phyloP scores from a whole-genome alignment of 2,329 filamentous ascomycete species.

The Xylariaceae sp. region DNA sequence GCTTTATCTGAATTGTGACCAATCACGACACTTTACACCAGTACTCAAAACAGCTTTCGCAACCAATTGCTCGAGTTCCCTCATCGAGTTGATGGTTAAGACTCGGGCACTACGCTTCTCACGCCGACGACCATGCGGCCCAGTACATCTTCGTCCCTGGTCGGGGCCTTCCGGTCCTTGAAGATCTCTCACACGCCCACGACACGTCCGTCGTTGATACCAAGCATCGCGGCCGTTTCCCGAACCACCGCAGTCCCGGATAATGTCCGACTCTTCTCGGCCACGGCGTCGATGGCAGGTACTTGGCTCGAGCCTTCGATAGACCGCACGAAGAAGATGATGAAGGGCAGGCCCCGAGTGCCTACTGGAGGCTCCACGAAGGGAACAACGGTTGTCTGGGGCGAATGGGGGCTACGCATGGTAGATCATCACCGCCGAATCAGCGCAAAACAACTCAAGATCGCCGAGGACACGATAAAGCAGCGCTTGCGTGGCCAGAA shows the following conservation, averaged over 20 bases:
- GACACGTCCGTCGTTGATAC: conserved; percentile 33
- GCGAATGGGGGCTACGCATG: conserved; percentile 92
- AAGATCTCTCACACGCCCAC: conserved; percentile 38
- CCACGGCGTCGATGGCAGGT: conserved; percentile 52
- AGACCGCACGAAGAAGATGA: conserved; percentile 76
- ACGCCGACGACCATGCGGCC: conserved; percentile 41
- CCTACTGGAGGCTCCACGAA: conserved; percentile 85
- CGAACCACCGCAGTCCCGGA: conserved; percentile 33
- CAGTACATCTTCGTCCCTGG: conserved; percentile 39
- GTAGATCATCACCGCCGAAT: conserved; percentile 88
- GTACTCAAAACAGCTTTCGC: conserved; percentile 5
- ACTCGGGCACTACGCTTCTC: conserved; percentile 5
- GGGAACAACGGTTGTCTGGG: conserved; percentile 94
- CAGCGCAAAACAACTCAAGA: conserved; percentile 77
- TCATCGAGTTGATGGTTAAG: background rate
- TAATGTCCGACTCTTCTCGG: conserved; percentile 65
- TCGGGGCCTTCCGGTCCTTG: conserved; percentile 47
- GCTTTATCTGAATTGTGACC: conserved; percentile 4
- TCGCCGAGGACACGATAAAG: conserved; percentile 91
- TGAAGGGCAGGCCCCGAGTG: conserved; percentile 83
- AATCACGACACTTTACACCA: too few relatives aligned
- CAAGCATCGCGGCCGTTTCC: conserved; percentile 27
- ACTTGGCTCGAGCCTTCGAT: conserved; percentile 80
- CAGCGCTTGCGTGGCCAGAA: conserved; percentile 81
- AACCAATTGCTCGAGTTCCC: conserved; percentile 1